Evolutionary conservation across 352 stramenopile species (phyloP).

Genomic region (Pythium vanterpoolii): DNA sequence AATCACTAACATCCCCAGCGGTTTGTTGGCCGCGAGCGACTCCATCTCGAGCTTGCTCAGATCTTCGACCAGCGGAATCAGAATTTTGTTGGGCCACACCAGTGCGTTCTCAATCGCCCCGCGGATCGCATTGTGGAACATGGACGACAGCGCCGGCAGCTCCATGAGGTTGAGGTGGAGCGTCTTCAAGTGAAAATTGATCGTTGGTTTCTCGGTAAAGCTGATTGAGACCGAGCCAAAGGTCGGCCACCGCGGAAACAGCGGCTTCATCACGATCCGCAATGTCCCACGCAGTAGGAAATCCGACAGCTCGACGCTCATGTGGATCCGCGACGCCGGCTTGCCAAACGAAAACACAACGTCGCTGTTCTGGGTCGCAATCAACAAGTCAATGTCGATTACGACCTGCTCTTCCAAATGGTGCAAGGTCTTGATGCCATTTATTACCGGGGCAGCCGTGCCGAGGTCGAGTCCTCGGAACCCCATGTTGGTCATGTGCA

Average conservation of each 20-base stretch:
- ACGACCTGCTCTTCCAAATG: constrained; percentile 44
- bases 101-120: constrained; percentile 30
- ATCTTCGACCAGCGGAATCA: constrained; percentile 42
- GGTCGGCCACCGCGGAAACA: constrained; percentile 44
- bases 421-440: constrained; percentile 39
- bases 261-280: constrained; percentile 40
- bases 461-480: constrained; percentile 42
- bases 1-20: constrained; percentile 37
- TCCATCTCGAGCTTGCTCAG: constrained; percentile 48
- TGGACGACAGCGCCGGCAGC: constrained; percentile 37
- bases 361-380: constrained; percentile 42
- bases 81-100: constrained; percentile 45
- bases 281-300: constrained; percentile 40
- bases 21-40: constrained; percentile 32
- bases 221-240: constrained; percentile 38
- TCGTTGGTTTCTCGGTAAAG: constrained; percentile 42
- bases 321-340: constrained; percentile 27
- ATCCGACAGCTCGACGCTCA: constrained; percentile 42
- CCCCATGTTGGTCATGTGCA: constrained; percentile 39
- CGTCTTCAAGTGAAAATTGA: constrained; percentile 44
- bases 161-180: constrained; percentile 45
- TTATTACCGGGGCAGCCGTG: constrained; percentile 37
- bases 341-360: constrained; percentile 43
- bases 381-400: constrained; percentile 39
- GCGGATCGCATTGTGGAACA: constrained; percentile 38